Percentiles rank a stretch among this genome's conserved stretches.
These are phyloP conservation scores for Daldinia sp. DNA, from an alignment of 2,329 filamentous ascomycete genomes.

Conservation along the genomic window DNA sequence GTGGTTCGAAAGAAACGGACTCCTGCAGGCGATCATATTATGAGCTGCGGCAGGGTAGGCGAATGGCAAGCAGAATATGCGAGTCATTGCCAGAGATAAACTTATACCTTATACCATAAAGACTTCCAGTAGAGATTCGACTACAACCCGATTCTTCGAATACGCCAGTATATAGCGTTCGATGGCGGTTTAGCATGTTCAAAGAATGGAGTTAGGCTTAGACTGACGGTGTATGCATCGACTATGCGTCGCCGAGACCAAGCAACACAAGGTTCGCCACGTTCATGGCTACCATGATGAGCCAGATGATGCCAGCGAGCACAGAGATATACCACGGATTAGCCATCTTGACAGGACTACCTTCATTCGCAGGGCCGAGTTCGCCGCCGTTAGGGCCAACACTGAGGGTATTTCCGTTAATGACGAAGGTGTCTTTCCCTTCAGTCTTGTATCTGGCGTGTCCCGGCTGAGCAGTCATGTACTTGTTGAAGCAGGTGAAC, in stretches of 20 bases:
- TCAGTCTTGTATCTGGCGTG: conserved; percentile 48
- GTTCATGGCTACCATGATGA: conserved; percentile 77
- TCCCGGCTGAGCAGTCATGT: conserved; percentile 74
- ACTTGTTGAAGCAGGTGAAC: conserved; percentile 80
- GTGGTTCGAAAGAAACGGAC: background rate
- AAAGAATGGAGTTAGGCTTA: background rate
- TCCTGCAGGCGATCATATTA: background rate
- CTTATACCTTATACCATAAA: background rate
- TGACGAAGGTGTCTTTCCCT: conserved; percentile 36
- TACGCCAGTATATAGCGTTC: background rate
- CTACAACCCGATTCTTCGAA: background rate
- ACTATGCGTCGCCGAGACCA: conserved; percentile 32
- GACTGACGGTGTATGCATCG: background rate
- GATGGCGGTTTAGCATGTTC: background rate
- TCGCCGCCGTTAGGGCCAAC: conserved; percentile 6
- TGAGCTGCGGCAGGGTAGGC: background rate
- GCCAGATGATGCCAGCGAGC: conserved; percentile 70
- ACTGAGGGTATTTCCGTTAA: conserved; percentile 4
- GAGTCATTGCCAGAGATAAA: background rate
- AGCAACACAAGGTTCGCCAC: conserved; percentile 56
- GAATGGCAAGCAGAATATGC: background rate
- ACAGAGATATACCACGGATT: conserved; percentile 72
- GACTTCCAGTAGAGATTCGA: background rate
- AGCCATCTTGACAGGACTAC: conserved; percentile 66
- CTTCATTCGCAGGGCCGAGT: conserved; percentile 37